These are phyloP conservation scores for Aphanoascus verrucosus DNA, from an alignment of 2,329 filamentous ascomycete genomes.

Conservation along the genomic window DNA sequence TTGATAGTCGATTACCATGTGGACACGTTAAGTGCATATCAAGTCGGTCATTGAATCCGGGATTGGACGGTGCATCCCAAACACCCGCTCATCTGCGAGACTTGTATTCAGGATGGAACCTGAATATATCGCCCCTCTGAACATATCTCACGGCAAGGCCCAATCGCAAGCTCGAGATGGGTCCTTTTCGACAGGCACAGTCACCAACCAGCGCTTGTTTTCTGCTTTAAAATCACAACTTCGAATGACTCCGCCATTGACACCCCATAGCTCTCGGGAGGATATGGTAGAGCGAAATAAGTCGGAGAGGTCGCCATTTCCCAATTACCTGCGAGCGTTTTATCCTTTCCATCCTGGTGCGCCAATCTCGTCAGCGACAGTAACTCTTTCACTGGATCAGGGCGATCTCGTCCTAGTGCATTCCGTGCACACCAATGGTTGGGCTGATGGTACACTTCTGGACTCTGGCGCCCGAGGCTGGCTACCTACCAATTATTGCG, in stretches of 20 bases:
- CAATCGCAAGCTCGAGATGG: constrained; percentile 8
- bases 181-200: constrained; percentile 3
- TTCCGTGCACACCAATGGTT: constrained; percentile 94
- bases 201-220: constrained; percentile 14
- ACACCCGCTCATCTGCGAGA: neutral
- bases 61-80: neutral
- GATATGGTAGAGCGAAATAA: constrained; percentile 39
- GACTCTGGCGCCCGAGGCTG: constrained; percentile 80
- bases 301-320: constrained; percentile 57
- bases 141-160: constrained; percentile 11
- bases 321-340: constrained; percentile 90
- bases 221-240: constrained; percentile 20
- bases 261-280: constrained; percentile 55
- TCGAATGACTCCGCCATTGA: constrained; percentile 68
- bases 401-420: constrained; percentile 91
- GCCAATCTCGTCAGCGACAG: constrained; percentile 67
- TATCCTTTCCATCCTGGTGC: constrained; percentile 80
- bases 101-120: constrained; percentile 11
- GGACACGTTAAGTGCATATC: neutral
- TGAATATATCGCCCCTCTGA: constrained; percentile 16
- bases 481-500: constrained; percentile 97
- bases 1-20: neutral
- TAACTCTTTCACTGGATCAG: constrained; percentile 78
- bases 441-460: constrained; percentile 90
- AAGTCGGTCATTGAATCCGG: neutral